Percentiles rank a stretch among this genome's conserved stretches.
Evolutionary conservation across 2,329 filamentous ascomycete species (phyloP).

Genomic region (Colletotrichum musicola): DNA sequence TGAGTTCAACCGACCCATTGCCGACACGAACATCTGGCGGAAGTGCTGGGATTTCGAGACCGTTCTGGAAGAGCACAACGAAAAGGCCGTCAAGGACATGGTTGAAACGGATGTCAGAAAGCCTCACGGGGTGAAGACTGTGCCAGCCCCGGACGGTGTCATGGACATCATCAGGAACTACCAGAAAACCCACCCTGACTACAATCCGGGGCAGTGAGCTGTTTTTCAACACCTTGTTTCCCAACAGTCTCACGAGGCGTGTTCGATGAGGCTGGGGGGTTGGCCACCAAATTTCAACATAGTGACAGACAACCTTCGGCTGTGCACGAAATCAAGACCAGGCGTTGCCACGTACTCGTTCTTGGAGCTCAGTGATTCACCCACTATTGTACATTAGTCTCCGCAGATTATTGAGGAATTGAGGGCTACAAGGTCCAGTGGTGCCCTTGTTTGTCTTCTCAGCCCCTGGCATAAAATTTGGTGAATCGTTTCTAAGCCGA

Average conservation of each 20-base stretch:
- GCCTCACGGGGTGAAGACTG: conserved; percentile 8
- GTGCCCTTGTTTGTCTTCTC: too few species aligned
- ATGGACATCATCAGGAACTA: conserved; percentile 26
- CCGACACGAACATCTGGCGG: conserved; percentile 23
- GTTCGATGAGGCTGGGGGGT: too few species aligned
- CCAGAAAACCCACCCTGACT: conserved; percentile 24
- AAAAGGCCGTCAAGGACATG: conserved; percentile 16
- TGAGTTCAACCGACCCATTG: conserved; percentile 18
- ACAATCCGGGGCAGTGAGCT: conserved; percentile 14
- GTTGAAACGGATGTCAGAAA: conserved; percentile 18
- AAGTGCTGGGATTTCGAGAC: conserved; percentile 24
- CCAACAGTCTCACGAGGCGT: background rate
- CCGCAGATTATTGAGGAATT: too few species aligned
- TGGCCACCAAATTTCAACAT: too few species aligned
- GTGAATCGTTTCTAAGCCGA: too few species aligned
- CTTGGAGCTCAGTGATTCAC: too few species aligned
- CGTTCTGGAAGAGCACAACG: conserved; percentile 15
- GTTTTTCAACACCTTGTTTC: background rate
- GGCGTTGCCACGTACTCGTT: too few species aligned
- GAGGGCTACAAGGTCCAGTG: too few species aligned
- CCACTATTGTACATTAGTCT: too few species aligned
- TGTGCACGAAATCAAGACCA: too few species aligned
- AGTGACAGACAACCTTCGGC: too few species aligned
- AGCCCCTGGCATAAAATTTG: too few species aligned
- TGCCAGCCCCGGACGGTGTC: conserved; percentile 15